phyloP scores from a whole-genome alignment of 371 early-diverging fungal genomes.

The Rhizopus delemar region DNA sequence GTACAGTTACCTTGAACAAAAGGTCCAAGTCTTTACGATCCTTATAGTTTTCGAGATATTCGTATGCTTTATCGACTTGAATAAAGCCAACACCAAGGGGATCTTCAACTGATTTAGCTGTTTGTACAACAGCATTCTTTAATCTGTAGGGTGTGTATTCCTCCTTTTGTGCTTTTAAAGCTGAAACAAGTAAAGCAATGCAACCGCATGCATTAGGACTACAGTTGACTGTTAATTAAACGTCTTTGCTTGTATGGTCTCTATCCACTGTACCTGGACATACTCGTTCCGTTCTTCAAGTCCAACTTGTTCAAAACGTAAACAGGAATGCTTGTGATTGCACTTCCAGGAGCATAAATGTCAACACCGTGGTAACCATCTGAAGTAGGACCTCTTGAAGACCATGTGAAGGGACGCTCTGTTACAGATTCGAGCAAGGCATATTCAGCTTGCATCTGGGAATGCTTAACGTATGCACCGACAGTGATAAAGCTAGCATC shows the following conservation, averaged over 20 bases:
- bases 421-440: slow-evolving; percentile 73
- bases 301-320: slow-evolving; percentile 76
- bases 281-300: slow-evolving; percentile 92
- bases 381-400: slow-evolving; percentile 83
- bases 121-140: slow-evolving; percentile 75
- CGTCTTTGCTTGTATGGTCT: background rate
- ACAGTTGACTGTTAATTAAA: background rate
- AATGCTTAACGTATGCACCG: slow-evolving; percentile 87
- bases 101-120: slow-evolving; percentile 77
- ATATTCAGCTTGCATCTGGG: slow-evolving; percentile 89
- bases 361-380: slow-evolving; percentile 87
- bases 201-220: slow-evolving; percentile 92
- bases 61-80: slow-evolving; percentile 88
- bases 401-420: slow-evolving; percentile 88
- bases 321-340: slow-evolving; percentile 90
- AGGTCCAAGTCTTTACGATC: slow-evolving; percentile 70
- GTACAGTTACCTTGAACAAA: slow-evolving; percentile 55
- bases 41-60: slow-evolving; percentile 67
- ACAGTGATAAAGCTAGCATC: slow-evolving; percentile 77
- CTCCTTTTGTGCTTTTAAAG: slow-evolving; percentile 66
- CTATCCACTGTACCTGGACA: slow-evolving; percentile 57
- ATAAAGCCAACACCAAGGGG: slow-evolving; percentile 79
- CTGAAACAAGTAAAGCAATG: slow-evolving; percentile 80
- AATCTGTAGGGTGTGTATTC: slow-evolving; percentile 82
- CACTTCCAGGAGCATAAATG: slow-evolving; percentile 92